A percentile compares a stretch with the other conserved stretches of the same genome.
Conservation (phyloP, 768 basidiomycete species). For the Trichaptum fuscoviolaceum region DNA sequence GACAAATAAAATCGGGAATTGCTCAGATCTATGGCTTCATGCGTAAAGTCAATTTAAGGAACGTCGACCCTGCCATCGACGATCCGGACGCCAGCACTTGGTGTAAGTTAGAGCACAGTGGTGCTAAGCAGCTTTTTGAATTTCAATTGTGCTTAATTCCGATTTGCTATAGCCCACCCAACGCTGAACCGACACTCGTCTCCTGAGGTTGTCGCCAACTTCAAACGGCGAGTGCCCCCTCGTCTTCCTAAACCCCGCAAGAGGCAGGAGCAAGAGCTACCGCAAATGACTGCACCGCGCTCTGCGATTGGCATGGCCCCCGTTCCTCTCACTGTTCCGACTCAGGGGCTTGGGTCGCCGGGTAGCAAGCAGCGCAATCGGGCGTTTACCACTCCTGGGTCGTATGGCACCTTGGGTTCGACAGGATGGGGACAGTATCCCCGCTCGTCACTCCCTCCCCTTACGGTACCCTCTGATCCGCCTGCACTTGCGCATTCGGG, state of each 20-base stretch:
- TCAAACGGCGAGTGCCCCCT: constrained; percentile 92
- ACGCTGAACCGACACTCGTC: constrained; percentile 89
- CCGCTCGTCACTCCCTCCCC: constrained; percentile 67
- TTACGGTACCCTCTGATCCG: constrained; percentile 77
- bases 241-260: constrained; percentile 86
- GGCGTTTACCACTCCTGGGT: constrained; percentile 80
- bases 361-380: constrained; percentile 54
- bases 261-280: constrained; percentile 66
- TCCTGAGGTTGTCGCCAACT: constrained; percentile 86
- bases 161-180: constrained; percentile 62
- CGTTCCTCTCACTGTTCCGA: constrained; percentile 61
- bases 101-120: constrained; percentile 56
- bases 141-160: constrained; percentile 12
- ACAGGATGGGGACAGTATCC: constrained; percentile 53
- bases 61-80: constrained; percentile 91
- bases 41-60: constrained; percentile 94
- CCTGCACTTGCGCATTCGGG: constrained; percentile 39
- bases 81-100: constrained; percentile 96
- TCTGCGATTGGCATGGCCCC: constrained; percentile 66
- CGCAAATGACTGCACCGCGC: constrained; percentile 49
- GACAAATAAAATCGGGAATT: constrained; percentile 12
- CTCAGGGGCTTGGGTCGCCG: constrained; percentile 35
- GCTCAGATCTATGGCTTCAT: constrained; percentile 94
- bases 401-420: constrained; percentile 63
- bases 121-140: constrained; percentile 12